Evolutionary conservation across 2,329 filamentous ascomycete species (phyloP).

Genomic region (Gaeumannomyces tritici): DNA sequence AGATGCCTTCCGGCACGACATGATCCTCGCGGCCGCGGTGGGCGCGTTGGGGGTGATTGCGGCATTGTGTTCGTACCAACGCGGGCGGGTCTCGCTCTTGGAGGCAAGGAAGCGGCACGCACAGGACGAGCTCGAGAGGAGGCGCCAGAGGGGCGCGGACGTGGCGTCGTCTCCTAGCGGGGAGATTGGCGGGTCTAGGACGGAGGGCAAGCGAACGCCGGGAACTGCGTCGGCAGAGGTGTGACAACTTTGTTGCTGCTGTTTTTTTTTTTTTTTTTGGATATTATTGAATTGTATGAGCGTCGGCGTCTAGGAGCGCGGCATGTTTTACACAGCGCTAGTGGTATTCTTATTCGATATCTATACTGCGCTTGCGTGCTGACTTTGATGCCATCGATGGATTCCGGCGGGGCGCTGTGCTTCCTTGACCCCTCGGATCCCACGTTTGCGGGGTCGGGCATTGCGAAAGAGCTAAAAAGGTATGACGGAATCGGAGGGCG

Average conservation of each 20-base stretch:
- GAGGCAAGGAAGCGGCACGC: constrained; percentile 8
- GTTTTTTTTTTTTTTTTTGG: too few species aligned
- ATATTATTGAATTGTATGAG: neutral
- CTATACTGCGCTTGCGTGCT: too few species aligned
- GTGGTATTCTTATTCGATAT: too few species aligned
- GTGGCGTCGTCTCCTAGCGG: too few species aligned
- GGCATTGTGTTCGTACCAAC: constrained; percentile 28
- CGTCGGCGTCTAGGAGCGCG: too few species aligned
- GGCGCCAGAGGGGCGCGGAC: neutral
- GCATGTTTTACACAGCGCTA: too few species aligned
- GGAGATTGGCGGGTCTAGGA: neutral
- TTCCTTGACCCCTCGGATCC: too few species aligned
- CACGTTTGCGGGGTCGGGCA: neutral
- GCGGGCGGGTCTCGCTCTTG: constrained; percentile 16
- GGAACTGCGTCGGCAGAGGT: neutral
- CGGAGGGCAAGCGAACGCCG: neutral
- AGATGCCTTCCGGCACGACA: constrained; percentile 33
- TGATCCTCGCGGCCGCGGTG: constrained; percentile 34
- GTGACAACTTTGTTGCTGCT: neutral
- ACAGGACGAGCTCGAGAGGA: neutral
- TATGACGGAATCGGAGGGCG: neutral
- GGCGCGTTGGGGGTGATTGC: constrained; percentile 28
- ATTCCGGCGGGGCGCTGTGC: too few species aligned
- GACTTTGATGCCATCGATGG: too few species aligned
- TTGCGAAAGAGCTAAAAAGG: neutral